Evolutionary conservation across 1,284 basidiomycete species (phyloP).

Genomic region (Ustilago xerochloae): DNA sequence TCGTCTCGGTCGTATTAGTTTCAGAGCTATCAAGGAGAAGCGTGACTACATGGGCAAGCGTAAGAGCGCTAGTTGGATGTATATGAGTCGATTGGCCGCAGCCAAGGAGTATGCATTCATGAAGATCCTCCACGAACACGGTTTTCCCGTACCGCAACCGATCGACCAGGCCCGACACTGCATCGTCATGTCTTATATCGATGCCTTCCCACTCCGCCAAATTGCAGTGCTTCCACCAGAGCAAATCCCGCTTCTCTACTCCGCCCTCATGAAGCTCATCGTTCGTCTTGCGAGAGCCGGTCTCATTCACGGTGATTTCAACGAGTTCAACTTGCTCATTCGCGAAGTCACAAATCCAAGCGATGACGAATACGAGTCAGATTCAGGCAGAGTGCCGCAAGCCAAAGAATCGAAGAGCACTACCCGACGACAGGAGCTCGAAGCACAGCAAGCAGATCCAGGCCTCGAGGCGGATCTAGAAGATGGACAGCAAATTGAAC

Average conservation of each 20-base stretch:
- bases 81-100: slow-evolving; percentile 94
- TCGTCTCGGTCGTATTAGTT: slow-evolving; percentile 92
- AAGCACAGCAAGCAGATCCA: neutral
- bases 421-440: neutral
- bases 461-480: slow-evolving; percentile 14
- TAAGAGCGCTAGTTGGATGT: slow-evolving; percentile 98
- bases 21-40: slow-evolving; percentile 95
- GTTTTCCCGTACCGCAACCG: slow-evolving; percentile 91
- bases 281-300: slow-evolving; percentile 92
- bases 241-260: slow-evolving; percentile 83
- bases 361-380: slow-evolving; percentile 30
- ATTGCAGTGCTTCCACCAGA: slow-evolving; percentile 82
- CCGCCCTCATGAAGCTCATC: slow-evolving; percentile 92
- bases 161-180: slow-evolving; percentile 95
- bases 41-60: slow-evolving; percentile 96
- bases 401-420: slow-evolving; percentile 15
- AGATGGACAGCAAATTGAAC: slow-evolving; percentile 46
- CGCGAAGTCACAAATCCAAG: slow-evolving; percentile 69
- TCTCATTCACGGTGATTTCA: slow-evolving; percentile 98
- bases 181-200: slow-evolving; percentile 94
- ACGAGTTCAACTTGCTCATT: slow-evolving; percentile 99
- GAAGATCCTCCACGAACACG: slow-evolving; percentile 95
- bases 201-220: slow-evolving; percentile 96
- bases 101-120: slow-evolving; percentile 99
- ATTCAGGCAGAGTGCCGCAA: slow-evolving; percentile 15